Evolutionary conservation across 2,329 filamentous ascomycete species (phyloP).

Genomic region (Phaeoacremonium minimum): DNA sequence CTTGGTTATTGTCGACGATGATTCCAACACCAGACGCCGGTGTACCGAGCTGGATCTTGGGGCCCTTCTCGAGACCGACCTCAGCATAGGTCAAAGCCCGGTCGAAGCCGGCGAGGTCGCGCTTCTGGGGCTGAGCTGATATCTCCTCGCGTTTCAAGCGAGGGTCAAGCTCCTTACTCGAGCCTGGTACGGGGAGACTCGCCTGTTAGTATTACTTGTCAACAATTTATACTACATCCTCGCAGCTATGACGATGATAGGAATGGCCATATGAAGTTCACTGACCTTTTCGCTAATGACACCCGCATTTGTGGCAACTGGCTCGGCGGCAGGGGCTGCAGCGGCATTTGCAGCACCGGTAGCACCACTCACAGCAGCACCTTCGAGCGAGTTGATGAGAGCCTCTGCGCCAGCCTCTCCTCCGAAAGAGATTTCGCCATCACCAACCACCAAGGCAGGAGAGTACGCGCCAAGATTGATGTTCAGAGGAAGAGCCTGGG

Average conservation of each 20-base stretch:
- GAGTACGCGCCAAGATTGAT: constrained; percentile 49
- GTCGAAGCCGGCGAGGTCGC: constrained; percentile 34
- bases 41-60: constrained; percentile 33
- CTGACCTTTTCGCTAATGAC: constrained; percentile 9
- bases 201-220: constrained; percentile 5
- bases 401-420: constrained; percentile 29
- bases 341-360: constrained; percentile 34
- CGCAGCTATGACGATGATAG: too few species aligned
- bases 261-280: too few species aligned
- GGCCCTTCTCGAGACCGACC: constrained; percentile 30
- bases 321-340: constrained; percentile 2
- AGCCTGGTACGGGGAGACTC: constrained; percentile 5
- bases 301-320: constrained; percentile 1
- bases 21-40: constrained; percentile 35
- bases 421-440: constrained; percentile 45
- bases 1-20: constrained; percentile 26
- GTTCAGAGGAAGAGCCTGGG: constrained; percentile 39
- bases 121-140: constrained; percentile 15
- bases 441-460: constrained; percentile 47
- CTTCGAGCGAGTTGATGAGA: constrained; percentile 37
- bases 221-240: too few species aligned
- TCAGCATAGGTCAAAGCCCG: constrained; percentile 33
- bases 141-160: constrained; percentile 3
- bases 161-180: constrained; percentile 7
- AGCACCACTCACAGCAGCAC: constrained; percentile 23